Evolutionary conservation across 768 basidiomycete genomes (phyloP).

Genomic region (Termitomyces sp.): DNA sequence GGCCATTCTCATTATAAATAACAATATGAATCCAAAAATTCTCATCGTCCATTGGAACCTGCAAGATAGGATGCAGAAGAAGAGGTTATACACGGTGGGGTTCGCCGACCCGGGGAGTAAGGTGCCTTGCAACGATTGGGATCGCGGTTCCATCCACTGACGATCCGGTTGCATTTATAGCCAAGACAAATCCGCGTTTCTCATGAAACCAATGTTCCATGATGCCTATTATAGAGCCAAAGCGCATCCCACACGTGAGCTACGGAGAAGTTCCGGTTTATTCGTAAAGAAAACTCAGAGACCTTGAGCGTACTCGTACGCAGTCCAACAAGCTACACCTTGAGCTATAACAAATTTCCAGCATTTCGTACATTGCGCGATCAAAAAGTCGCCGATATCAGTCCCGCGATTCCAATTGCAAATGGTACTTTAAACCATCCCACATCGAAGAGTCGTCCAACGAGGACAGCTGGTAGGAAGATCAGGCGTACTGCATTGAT

Average conservation of each 20-base stretch:
- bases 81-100: background rate
- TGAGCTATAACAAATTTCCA: constrained; percentile 68
- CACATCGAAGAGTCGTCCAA: constrained; percentile 55
- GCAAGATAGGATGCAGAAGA: background rate
- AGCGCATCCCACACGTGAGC: constrained; percentile 23
- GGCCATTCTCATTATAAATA: constrained; percentile 40
- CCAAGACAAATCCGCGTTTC: constrained; percentile 39
- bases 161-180: constrained; percentile 49
- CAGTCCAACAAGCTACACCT: constrained; percentile 43
- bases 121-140: constrained; percentile 49
- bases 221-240: constrained; percentile 44
- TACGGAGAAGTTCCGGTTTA: constrained; percentile 11
- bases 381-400: constrained; percentile 47
- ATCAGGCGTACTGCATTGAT: constrained; percentile 39
- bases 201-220: constrained; percentile 64
- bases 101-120: constrained; percentile 49
- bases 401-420: constrained; percentile 33
- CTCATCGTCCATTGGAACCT: constrained; percentile 72
- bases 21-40: constrained; percentile 53
- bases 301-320: no score
- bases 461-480: constrained; percentile 44
- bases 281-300: no score
- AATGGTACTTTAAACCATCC: constrained; percentile 50
- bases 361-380: constrained; percentile 53
- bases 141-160: constrained; percentile 55